Evolutionary conservation across 306 rosid genomes (phyloP).

Genomic region (Prunus kanzakura): DNA sequence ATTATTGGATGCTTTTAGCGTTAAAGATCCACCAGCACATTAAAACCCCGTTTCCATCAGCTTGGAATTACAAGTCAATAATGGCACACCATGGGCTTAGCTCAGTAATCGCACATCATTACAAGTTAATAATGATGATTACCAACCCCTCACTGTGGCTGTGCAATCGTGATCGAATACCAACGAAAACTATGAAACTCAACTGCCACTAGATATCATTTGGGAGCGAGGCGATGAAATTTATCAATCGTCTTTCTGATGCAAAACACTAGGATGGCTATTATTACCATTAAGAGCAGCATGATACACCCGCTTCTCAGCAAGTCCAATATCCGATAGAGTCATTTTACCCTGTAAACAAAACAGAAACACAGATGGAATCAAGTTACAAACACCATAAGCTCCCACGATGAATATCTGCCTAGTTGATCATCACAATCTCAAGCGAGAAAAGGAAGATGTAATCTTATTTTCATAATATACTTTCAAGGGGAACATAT

Average conservation of each 20-base stretch:
- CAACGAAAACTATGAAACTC: slow-evolving; percentile 43
- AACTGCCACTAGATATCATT: slow-evolving; percentile 58
- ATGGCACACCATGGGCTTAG: slow-evolving; percentile 14
- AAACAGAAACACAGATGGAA: slow-evolving; percentile 17
- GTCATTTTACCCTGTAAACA: slow-evolving; percentile 73
- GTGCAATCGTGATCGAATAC: slow-evolving; percentile 43
- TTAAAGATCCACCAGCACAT: slow-evolving; percentile 24
- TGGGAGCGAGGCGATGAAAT: slow-evolving; percentile 68
- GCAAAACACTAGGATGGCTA: slow-evolving; percentile 93
- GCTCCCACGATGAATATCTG: neutral
- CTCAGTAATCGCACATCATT: neutral
- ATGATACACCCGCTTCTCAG: slow-evolving; percentile 89
- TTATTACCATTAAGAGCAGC: slow-evolving; percentile 99
- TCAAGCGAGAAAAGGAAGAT: neutral
- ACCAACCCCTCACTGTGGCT: slow-evolving; percentile 40
- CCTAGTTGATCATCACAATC: neutral
- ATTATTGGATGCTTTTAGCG: slow-evolving; percentile 8
- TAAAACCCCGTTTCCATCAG: slow-evolving; percentile 26
- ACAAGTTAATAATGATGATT: neutral
- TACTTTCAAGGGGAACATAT: slow-evolving; percentile 14
- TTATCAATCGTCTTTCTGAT: slow-evolving; percentile 96
- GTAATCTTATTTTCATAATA: neutral
- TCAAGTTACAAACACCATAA: neutral
- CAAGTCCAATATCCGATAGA: slow-evolving; percentile 79
- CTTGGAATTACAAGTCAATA: slow-evolving; percentile 36